Evolutionary conservation across 2,329 filamentous ascomycete species (phyloP).

Genomic region (Chaetomium globosum): DNA sequence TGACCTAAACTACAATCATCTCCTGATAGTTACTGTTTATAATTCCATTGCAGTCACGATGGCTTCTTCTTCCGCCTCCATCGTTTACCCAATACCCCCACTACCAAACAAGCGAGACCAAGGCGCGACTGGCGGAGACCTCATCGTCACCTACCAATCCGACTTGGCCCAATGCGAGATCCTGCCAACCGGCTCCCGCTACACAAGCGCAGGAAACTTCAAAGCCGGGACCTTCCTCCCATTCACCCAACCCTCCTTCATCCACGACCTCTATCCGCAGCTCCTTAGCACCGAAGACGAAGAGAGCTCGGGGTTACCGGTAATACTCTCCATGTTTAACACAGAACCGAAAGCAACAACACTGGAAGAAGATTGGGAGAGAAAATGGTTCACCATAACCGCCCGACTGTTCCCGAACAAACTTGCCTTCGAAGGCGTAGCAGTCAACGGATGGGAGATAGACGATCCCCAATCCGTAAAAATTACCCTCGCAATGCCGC

Average conservation of each 20-base stretch:
- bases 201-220: not conserved
- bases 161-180: constrained; percentile 8
- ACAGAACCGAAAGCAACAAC: constrained; percentile 2
- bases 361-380: not conserved
- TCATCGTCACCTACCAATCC: constrained; percentile 13
- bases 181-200: not conserved
- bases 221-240: constrained; percentile 7
- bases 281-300: constrained; percentile 6
- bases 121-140: constrained; percentile 1
- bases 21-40: no score
- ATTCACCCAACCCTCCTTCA: not conserved
- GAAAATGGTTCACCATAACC: not conserved
- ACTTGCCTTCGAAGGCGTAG: no score
- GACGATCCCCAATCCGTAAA: not conserved
- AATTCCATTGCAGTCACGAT: no score
- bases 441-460: no score
- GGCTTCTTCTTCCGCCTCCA: no score
- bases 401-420: not conserved
- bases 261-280: constrained; percentile 4
- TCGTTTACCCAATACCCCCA: not conserved
- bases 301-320: not conserved
- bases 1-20: no score
- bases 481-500: not conserved
- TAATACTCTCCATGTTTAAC: constrained; percentile 6
- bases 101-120: constrained; percentile 13